These are phyloP conservation scores for Ustilago curta DNA, from an alignment of 1,284 basidiomycete genomes.

Conservation along the genomic window DNA sequence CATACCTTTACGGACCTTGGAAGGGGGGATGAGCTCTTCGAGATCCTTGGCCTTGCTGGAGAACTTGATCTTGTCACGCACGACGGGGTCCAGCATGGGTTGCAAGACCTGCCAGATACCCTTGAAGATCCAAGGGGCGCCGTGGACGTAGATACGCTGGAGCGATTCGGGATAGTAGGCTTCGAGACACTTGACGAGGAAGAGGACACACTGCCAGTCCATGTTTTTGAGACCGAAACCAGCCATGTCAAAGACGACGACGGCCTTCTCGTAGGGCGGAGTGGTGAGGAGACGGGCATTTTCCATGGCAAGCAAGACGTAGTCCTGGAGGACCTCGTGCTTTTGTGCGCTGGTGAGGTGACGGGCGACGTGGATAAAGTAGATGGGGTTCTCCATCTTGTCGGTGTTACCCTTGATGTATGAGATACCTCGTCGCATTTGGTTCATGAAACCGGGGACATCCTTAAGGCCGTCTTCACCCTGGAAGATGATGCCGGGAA, in stretches of 20 bases:
- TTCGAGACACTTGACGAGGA: slow-evolving; percentile 68
- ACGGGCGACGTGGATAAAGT: slow-evolving; percentile 69
- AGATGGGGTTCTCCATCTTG: slow-evolving; percentile 66
- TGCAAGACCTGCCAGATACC: slow-evolving; percentile 68
- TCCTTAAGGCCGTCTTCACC: slow-evolving; percentile 69
- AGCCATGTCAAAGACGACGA: slow-evolving; percentile 67
- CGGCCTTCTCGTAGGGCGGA: slow-evolving; percentile 65
- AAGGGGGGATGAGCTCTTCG: slow-evolving; percentile 57
- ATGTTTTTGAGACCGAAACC: slow-evolving; percentile 69
- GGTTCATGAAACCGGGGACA: slow-evolving; percentile 68
- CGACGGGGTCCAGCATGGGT: slow-evolving; percentile 68
- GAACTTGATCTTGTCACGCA: slow-evolving; percentile 69
- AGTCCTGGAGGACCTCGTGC: slow-evolving; percentile 67
- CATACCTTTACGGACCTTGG: slow-evolving; percentile 67
- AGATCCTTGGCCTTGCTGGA: slow-evolving; percentile 65
- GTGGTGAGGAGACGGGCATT: slow-evolving; percentile 64
- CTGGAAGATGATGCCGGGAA: slow-evolving; percentile 65
- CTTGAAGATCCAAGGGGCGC: slow-evolving; percentile 69
- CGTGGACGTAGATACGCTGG: slow-evolving; percentile 68
- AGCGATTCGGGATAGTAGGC: slow-evolving; percentile 69
- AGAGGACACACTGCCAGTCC: slow-evolving; percentile 69
- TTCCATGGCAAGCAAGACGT: slow-evolving; percentile 68
- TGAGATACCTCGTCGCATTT: slow-evolving; percentile 68
- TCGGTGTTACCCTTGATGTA: slow-evolving; percentile 68
- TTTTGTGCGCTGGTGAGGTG: slow-evolving; percentile 68